Base-by-base conservation (phyloP, 345 rosid genomes). In the Brassica cretica region DNA sequence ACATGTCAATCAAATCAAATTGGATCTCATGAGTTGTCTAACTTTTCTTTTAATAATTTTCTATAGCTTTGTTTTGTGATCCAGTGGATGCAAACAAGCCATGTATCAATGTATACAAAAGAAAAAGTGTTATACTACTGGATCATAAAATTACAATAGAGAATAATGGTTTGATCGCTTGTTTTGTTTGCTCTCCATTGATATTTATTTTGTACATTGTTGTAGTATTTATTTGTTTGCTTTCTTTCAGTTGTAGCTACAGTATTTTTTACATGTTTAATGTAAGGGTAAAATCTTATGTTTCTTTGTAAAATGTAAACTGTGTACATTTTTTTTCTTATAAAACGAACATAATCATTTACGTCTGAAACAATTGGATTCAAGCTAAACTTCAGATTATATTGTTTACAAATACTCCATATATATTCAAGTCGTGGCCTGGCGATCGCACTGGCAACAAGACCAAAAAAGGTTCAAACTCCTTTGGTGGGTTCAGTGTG, bases 1-100 rank as follows among this genome's bases (percentile, higher is more conserved):
- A n/a, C 7, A 27, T 74, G 67, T 69, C 78, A 69, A 49, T 69
- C 67, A 79, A 79, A 59, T 69, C 39, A 74, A 74, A 29, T 69
- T 29, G 3, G 61, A 41, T 79, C 79, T 69, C 74, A 74, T 74
- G 78, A 74, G 53, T 53, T 74, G 78, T 68, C 78, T 79, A 39
- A 55, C 61, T 69, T 27, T 35, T 32, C 11, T 33, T 56, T 58
- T 33, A 15, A 30, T 5, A 29, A 18, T 18, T 5, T 5, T n/a
- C 27, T 39, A 8, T 51, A 21, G 37, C 66, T 71, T 77, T 27
- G 66, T 63, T 74, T 19, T 69, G 71, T 69, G 67, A 64, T 63
- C 61, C 25, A 49, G n/a, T 14, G 12, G 74, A 79, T 16, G 35
- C 70, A 61, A 73, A 73, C 70, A 79, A 62, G 58, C 49, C 68